phyloP scores from a whole-genome alignment of 495 filamentous ascomycete species.

The Diplogelasinospora grovesii region DNA sequence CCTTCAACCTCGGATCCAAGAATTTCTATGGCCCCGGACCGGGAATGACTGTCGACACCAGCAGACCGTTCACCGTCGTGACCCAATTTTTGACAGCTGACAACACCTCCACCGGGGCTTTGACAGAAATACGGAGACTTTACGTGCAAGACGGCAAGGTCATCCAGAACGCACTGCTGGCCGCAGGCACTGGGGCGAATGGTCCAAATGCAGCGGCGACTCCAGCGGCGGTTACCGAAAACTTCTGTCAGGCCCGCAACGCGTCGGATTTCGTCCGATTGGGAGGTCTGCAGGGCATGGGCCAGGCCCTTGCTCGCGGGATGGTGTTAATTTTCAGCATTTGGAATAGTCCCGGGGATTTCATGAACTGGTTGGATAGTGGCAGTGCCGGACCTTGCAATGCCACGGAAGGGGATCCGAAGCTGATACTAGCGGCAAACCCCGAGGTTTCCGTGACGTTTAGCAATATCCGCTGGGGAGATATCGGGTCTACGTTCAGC shows the following conservation, averaged over 20 bases:
- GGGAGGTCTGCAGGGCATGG: constrained; percentile 54
- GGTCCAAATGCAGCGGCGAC: constrained; percentile 32
- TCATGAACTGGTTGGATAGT: constrained; percentile 61
- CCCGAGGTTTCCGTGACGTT: constrained; percentile 49
- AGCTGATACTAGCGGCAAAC: constrained; percentile 38
- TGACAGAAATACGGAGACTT: constrained; percentile 51
- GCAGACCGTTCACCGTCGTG: constrained; percentile 54
- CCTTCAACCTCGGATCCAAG: constrained; percentile 44
- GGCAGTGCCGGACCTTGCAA: constrained; percentile 53
- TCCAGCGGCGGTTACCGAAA: constrained; percentile 31
- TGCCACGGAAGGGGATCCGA: constrained; percentile 43
- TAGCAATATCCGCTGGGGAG: constrained; percentile 59
- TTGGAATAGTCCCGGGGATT: constrained; percentile 53
- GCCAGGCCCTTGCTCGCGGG: constrained; percentile 48
- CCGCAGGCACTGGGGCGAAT: too few species aligned
- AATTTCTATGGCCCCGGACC: constrained; percentile 50
- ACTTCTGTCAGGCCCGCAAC: constrained; percentile 54
- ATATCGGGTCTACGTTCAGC: constrained; percentile 50
- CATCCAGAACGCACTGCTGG: constrained; percentile 38
- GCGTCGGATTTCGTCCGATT: constrained; percentile 42
- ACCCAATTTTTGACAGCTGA: constrained; percentile 58
- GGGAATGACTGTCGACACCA: constrained; percentile 52
- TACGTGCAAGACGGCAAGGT: constrained; percentile 57
- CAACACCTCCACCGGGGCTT: constrained; percentile 37
- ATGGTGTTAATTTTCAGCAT: constrained; percentile 63